Conservation (phyloP, 345 rosid genomes). For the Barbarea vulgaris region DNA sequence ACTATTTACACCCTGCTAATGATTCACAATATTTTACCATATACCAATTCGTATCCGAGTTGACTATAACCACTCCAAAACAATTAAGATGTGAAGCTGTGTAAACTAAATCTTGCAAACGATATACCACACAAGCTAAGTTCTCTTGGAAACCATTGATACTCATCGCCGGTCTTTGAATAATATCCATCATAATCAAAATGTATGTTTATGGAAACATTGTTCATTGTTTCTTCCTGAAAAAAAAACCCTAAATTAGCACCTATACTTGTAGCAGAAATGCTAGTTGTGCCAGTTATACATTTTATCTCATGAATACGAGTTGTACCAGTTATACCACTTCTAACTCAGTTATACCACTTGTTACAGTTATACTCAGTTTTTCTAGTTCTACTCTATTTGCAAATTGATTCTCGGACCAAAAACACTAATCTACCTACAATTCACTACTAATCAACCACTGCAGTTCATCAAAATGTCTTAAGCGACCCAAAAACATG, state of each 20-base stretch:
- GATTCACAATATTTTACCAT: neutral
- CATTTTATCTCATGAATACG: no score
- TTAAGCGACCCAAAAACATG: no score
- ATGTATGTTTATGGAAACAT: neutral
- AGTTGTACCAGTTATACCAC: no score
- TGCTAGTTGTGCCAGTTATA: neutral
- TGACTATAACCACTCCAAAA: neutral
- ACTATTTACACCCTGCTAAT: neutral
- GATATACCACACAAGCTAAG: neutral
- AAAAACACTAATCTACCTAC: neutral
- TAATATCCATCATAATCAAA: neutral
- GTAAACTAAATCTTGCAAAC: neutral
- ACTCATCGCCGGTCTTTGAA: neutral
- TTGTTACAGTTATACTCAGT: neutral
- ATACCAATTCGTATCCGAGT: neutral
- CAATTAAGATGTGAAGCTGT: neutral
- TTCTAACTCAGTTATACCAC: neutral
- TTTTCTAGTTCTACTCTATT: neutral
- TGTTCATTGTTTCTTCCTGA: neutral
- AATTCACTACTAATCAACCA: neutral
- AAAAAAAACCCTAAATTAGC: neutral
- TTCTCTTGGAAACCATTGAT: neutral
- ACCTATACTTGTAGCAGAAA: neutral
- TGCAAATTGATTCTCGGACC: neutral
- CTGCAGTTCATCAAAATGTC: neutral